Percentiles rank a stretch among this genome's conserved stretches.
Conservation (phyloP, 768 basidiomycete species). For the Dioszegia crocea region DNA sequence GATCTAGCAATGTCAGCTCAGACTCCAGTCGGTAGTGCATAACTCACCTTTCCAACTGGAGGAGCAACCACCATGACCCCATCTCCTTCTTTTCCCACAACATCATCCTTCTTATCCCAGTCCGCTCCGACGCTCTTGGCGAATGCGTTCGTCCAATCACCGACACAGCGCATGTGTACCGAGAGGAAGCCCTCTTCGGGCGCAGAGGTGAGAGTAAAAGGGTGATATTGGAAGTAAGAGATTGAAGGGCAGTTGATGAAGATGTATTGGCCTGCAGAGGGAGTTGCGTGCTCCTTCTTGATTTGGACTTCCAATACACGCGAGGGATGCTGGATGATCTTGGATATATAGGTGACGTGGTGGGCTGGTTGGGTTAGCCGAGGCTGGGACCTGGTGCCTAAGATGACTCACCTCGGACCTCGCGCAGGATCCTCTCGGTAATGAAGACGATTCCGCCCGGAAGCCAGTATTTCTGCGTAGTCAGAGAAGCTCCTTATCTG, state of each 20-base stretch:
- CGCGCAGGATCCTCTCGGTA: conserved; percentile 81
- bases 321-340: conserved; percentile 86
- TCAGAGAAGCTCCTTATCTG: background rate
- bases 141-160: conserved; percentile 81
- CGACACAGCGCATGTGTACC: conserved; percentile 85
- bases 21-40: background rate
- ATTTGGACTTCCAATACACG: conserved; percentile 93
- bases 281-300: conserved; percentile 86
- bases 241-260: conserved; percentile 77
- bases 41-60: conserved; percentile 27
- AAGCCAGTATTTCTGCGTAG: conserved; percentile 46
- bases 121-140: conserved; percentile 79
- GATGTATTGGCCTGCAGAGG: conserved; percentile 85
- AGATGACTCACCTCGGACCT: conserved; percentile 58
- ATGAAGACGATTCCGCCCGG: conserved; percentile 64
- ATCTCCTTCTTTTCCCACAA: conserved; percentile 53
- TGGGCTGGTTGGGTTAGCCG: conserved; percentile 54
- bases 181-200: conserved; percentile 95
- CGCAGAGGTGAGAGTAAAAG: conserved; percentile 88
- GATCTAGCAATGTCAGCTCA: conserved; percentile 52
- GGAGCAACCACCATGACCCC: conserved; percentile 58
- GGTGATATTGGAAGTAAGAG: conserved; percentile 95
- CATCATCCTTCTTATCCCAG: conserved; percentile 58
- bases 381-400: background rate
- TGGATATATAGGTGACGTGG: conserved; percentile 81